phyloP scores from a whole-genome alignment of 352 stramenopile species.

The Phytophthora chlamydospora region DNA sequence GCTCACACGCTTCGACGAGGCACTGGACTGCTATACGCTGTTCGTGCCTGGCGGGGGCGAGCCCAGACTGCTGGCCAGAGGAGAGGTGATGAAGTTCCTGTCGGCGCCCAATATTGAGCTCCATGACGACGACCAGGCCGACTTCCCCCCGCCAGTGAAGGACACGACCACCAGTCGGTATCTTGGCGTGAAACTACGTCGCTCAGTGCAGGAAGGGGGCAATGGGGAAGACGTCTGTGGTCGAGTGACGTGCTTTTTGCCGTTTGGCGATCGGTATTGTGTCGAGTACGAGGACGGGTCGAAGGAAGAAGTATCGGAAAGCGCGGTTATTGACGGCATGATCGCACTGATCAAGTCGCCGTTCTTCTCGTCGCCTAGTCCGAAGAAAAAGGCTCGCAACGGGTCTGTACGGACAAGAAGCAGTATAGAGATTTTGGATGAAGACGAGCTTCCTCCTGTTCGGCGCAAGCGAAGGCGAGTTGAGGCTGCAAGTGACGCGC shows the following conservation, averaged over 20 bases:
- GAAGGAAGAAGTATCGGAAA: conserved; percentile 53
- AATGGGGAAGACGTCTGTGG: conserved; percentile 31
- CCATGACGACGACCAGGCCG: conserved; percentile 48
- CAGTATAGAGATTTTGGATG: conserved; percentile 16
- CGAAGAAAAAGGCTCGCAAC: conserved; percentile 11
- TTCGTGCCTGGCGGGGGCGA: conserved; percentile 54
- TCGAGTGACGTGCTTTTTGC: conserved; percentile 58
- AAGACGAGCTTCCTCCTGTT: conserved; percentile 5
- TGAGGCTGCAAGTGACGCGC: not conserved
- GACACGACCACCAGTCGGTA: conserved; percentile 59
- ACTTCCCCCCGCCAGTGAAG: conserved; percentile 55
- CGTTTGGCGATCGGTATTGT: conserved; percentile 63
- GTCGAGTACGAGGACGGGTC: conserved; percentile 61
- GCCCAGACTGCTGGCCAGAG: conserved; percentile 42
- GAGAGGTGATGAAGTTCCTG: conserved; percentile 71
- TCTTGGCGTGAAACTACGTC: conserved; percentile 48
- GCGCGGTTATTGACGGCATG: conserved; percentile 67
- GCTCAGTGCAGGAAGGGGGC: not conserved
- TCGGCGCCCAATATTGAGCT: conserved; percentile 60
- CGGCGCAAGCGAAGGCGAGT: conserved; percentile 36
- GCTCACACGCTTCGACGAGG: conserved; percentile 74
- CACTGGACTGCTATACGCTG: conserved; percentile 69
- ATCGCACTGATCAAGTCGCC: conserved; percentile 48
- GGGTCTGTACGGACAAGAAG: conserved; percentile 14
- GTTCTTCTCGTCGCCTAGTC: conserved; percentile 32